Conservation (phyloP, 371 early-diverging fungal species). For the Rhizomucor miehei region DNA sequence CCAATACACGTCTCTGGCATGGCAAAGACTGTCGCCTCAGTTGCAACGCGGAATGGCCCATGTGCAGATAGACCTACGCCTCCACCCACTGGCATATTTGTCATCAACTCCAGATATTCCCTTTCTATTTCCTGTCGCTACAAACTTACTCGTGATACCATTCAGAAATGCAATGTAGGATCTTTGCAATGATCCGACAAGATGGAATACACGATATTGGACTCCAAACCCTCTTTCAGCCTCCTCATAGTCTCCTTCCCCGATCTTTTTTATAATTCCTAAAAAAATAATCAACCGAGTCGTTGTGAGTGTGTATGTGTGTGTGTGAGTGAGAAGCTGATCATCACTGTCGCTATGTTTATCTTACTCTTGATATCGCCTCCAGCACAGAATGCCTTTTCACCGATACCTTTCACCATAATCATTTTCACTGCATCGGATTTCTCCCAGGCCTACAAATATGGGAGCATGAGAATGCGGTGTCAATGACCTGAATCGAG, state of each 20-base stretch:
- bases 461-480: no score
- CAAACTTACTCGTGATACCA: constrained; percentile 87
- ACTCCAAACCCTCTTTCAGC: constrained; percentile 82
- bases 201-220: constrained; percentile 91
- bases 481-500: no score
- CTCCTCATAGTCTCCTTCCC: constrained; percentile 32
- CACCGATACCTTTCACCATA: constrained; percentile 69
- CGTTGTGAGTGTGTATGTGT: no score
- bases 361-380: constrained; percentile 92
- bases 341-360: no score
- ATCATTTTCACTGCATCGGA: constrained; percentile 75
- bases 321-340: no score
- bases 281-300: no score
- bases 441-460: constrained; percentile 73
- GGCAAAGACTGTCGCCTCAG: constrained; percentile 89
- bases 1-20: constrained; percentile 96
- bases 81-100: constrained; percentile 79
- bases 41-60: constrained; percentile 92
- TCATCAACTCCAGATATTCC: constrained; percentile 3
- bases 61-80: constrained; percentile 92
- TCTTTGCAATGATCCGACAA: constrained; percentile 80
- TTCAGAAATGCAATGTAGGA: constrained; percentile 86
- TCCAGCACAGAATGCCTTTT: constrained; percentile 89
- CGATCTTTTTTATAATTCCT: constrained; percentile 37
- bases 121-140: neutral